These are phyloP conservation scores for Rhodotorula graminis DNA, from an alignment of 768 basidiomycete genomes.

Conservation along the genomic window DNA sequence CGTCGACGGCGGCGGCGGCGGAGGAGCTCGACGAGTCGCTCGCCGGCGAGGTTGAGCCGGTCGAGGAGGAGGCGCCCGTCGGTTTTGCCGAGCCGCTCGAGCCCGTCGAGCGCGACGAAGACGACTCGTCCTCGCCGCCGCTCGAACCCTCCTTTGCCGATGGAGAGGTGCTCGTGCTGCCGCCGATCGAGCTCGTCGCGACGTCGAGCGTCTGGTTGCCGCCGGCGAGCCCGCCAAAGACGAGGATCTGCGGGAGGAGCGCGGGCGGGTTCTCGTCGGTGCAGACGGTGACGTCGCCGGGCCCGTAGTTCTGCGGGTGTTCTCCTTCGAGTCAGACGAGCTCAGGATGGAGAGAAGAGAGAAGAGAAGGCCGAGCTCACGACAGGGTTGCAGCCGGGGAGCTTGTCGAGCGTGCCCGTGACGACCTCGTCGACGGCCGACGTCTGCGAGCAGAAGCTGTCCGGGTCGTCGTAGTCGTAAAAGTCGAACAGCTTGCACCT, in stretches of 20 bases:
- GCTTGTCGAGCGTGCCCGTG: conserved; percentile 8
- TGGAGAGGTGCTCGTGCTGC: not conserved
- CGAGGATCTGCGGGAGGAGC: not conserved
- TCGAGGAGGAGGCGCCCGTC: not conserved
- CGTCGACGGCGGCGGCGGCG: too few species aligned
- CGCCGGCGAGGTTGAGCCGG: not conserved
- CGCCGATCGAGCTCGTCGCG: not conserved
- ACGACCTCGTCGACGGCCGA: conserved; percentile 4
- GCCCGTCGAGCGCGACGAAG: not conserved
- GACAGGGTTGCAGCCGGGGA: conserved; percentile 28
- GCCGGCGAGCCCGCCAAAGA: not conserved
- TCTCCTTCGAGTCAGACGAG: too few species aligned
- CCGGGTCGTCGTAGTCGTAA: not conserved
- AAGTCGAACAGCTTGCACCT: conserved; percentile 27
- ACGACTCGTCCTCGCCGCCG: not conserved
- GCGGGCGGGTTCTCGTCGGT: not conserved
- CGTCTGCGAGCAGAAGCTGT: not conserved
- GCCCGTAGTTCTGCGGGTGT: conserved; percentile 8
- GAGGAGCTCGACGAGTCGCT: too few species aligned
- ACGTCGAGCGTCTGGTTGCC: not conserved
- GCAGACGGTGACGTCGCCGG: conserved; percentile 24
- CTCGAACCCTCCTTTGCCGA: not conserved
- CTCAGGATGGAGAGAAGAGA: not conserved
- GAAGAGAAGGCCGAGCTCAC: not conserved
- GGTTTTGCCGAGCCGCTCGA: not conserved